These are phyloP conservation scores for Fraxinus xanthoxyloides DNA, from an alignment of 305 asterid genomes.

Conservation along the genomic window DNA sequence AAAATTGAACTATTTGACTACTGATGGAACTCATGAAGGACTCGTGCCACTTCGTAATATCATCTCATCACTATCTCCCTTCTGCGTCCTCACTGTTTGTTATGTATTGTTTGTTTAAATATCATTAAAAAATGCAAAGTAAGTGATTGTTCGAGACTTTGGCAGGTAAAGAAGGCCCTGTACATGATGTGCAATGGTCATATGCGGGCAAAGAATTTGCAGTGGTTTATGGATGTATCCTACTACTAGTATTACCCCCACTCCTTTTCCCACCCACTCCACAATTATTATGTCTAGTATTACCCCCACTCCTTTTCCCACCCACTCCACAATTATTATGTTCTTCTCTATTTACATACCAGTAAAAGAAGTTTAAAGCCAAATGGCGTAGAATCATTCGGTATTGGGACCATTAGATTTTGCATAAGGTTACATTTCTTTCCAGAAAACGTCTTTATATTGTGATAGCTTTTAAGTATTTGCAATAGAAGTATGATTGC, in stretches of 20 bases:
- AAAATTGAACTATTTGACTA: conserved; percentile 85
- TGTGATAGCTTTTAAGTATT: neutral
- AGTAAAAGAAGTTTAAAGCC: neutral
- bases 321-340: neutral
- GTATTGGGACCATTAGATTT: neutral
- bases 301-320: neutral
- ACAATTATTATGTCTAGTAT: too few relatives aligned
- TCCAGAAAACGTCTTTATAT: neutral
- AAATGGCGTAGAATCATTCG: neutral
- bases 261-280: neutral
- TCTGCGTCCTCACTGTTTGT: neutral
- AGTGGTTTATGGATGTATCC: conserved; percentile 99
- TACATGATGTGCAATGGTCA: conserved; percentile 98
- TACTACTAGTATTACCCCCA: conserved; percentile 4
- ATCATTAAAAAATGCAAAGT: conserved; percentile 1
- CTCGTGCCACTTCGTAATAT: conserved; percentile 88
- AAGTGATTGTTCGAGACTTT: conserved; percentile 21
- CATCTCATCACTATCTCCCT: neutral
- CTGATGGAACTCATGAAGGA: conserved; percentile 92
- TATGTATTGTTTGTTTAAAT: conserved; percentile 7
- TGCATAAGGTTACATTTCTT: neutral
- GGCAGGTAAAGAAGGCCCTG: conserved; percentile 98
- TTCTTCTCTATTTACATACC: neutral
- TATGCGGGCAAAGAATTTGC: conserved; percentile 86
- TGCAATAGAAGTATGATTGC: neutral